A percentile compares a stretch with the other conserved stretches of the same genome.
Conservation (phyloP, 345 rosid genomes). For the Turnera subulata region DNA sequence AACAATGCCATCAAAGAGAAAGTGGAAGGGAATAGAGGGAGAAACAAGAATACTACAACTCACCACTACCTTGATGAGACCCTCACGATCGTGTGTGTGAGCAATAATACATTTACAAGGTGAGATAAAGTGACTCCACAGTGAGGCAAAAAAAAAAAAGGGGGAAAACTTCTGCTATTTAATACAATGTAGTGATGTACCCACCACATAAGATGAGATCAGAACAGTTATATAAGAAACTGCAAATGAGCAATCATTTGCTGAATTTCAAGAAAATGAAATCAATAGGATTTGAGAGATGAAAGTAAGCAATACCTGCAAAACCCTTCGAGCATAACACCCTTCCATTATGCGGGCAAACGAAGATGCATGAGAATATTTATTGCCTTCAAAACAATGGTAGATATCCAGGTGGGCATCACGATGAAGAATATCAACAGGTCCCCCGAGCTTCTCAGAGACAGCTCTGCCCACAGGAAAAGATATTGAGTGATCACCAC, state of each 20-base stretch:
- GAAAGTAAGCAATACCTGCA: constrained; percentile 55
- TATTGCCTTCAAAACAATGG: constrained; percentile 80
- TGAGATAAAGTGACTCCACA: too few relatives aligned
- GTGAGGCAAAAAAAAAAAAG: too few relatives aligned
- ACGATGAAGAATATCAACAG: constrained; percentile 89
- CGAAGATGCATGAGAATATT: constrained; percentile 94
- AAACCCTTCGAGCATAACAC: constrained; percentile 78
- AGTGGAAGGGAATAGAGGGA: too few relatives aligned
- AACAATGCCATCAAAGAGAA: too few relatives aligned
- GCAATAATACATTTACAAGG: neutral
- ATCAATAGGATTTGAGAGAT: neutral
- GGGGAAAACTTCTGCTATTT: too few relatives aligned
- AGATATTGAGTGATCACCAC: constrained; percentile 96
- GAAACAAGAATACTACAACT: too few relatives aligned
- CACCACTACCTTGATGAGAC: too few relatives aligned
- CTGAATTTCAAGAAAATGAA: neutral
- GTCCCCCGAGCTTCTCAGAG: constrained; percentile 94
- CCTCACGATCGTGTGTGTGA: neutral
- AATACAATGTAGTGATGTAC: too few relatives aligned
- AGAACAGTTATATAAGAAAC: neutral
- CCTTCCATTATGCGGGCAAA: constrained; percentile 99
- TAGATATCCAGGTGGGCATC: constrained; percentile 99
- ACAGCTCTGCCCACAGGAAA: constrained; percentile 92
- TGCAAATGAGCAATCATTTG: neutral
- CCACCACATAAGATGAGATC: neutral